Conservation (phyloP, 2,329 filamentous ascomycete species). For the Aspergillus pseudoviridinutans region DNA sequence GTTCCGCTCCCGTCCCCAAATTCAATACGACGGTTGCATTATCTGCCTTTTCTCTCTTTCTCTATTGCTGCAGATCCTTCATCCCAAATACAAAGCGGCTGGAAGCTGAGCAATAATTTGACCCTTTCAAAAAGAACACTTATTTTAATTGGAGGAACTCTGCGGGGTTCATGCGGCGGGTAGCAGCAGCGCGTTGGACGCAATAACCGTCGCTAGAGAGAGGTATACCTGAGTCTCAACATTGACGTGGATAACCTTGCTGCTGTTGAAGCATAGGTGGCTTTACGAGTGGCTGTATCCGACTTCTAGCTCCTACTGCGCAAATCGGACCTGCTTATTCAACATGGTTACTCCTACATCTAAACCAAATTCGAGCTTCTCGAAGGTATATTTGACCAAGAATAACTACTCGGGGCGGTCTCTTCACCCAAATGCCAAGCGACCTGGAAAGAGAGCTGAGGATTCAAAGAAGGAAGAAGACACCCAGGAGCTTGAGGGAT, state of each 20-base stretch:
- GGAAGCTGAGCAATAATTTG: neutral
- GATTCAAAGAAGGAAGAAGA: neutral
- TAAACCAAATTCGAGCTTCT: neutral
- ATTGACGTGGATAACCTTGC: neutral
- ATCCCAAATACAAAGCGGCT: neutral
- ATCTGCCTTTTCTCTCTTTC: neutral
- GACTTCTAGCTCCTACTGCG: neutral
- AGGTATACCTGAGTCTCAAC: neutral
- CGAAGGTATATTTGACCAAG: neutral
- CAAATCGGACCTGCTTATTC: neutral
- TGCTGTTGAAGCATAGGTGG: neutral
- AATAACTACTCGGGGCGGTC: neutral
- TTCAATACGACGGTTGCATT: neutral
- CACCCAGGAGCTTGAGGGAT: neutral
- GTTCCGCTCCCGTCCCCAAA: neutral
- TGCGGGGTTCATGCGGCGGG: neutral
- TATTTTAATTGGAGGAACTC: neutral
- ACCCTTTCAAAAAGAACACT: neutral
- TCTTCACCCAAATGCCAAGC: neutral
- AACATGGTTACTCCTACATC: neutral
- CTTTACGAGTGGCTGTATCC: neutral
- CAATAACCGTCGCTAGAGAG: neutral
- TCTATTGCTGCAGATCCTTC: neutral
- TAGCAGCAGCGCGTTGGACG: neutral
- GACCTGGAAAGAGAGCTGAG: neutral